Conservation (phyloP, 257 asterid genomes). For the Eustoma russellianum region DNA sequence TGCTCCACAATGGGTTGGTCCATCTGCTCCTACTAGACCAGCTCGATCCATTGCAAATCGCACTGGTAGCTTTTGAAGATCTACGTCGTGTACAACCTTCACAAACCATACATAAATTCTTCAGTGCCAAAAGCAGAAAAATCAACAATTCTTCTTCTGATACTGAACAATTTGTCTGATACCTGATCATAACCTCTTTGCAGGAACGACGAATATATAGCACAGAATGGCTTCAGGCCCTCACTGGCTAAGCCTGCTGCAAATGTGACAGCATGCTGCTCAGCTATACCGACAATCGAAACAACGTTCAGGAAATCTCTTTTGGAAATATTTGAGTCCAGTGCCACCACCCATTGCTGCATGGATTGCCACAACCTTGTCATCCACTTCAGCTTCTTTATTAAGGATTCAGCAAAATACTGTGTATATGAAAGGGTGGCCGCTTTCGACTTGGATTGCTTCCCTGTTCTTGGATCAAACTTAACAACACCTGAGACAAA, state of each 20-base stretch:
- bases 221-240: constrained; percentile 82
- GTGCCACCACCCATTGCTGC: constrained; percentile 96
- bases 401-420: constrained; percentile 66
- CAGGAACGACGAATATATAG: constrained; percentile 64
- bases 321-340: constrained; percentile 63
- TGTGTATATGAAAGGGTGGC: constrained; percentile 62
- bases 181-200: constrained; percentile 86
- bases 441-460: constrained; percentile 42
- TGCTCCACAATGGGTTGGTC: constrained; percentile 84
- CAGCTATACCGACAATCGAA: constrained; percentile 81
- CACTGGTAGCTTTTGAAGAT: constrained; percentile 72
- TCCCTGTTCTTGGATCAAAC: constrained; percentile 70
- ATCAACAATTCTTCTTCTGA: no score
- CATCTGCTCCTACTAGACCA: constrained; percentile 80
- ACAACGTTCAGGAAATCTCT: constrained; percentile 52
- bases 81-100: constrained; percentile 82
- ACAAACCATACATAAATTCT: not conserved
- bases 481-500: constrained; percentile 53
- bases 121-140: not conserved
- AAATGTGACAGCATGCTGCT: constrained; percentile 80
- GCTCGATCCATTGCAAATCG: constrained; percentile 85
- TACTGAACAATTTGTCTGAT: constrained; percentile 21
- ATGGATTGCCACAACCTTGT: constrained; percentile 54
- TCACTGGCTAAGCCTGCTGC: constrained; percentile 82
- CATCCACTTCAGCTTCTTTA: constrained; percentile 65